Evolutionary conservation across 73 alveolate genomes (phyloP), one percentile per base, ranked within the genome.

Genomic region (Paramecium primaurelia): DNA sequence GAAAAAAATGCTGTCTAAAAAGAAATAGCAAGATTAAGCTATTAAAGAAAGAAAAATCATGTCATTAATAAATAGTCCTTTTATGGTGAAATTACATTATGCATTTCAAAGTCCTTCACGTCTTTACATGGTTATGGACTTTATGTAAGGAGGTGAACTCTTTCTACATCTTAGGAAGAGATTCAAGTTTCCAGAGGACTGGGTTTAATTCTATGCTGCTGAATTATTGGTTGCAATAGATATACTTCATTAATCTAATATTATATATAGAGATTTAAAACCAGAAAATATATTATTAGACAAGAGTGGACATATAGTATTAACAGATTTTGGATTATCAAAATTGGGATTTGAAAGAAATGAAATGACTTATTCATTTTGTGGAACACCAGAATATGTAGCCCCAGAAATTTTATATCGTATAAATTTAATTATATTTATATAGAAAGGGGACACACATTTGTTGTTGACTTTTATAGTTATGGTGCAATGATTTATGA

Each of bases 81-180:
- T 95, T 86, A 94, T 97, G 28, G 98, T 96, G n/a, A 94, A 95
- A 91, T 92, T 97, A 9, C 97, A 96, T 87, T 97, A 87, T 86
- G 98, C 99, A 8, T 97, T 97, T 86, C 92, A 97, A 92, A 96
- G 96, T 59, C 92, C 97, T 20, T 93, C 96, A 12, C 93, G 95
- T 34, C 95, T 97, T n/a, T 97, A 96, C 86, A 95, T 97, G 58
- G 94, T 97, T 32, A 96, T 97, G 95, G 99, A 97, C 51, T 97
- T 96, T 94, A 83, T 97, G 77, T 95, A 91, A 83, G 99, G 99
- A 25, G 96, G 97, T 36, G 97, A 93, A 92, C 49, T 95, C 45
- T 92, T 95, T 90, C 88, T 83, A 18, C 97, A 94, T 77, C 86
- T 96, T 36, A 85, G 94, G 60, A 93, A 75, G 59, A 75, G 49